Base-by-base conservation (phyloP, 352 stramenopile genomes). In the Globisporangium perplexum region DNA sequence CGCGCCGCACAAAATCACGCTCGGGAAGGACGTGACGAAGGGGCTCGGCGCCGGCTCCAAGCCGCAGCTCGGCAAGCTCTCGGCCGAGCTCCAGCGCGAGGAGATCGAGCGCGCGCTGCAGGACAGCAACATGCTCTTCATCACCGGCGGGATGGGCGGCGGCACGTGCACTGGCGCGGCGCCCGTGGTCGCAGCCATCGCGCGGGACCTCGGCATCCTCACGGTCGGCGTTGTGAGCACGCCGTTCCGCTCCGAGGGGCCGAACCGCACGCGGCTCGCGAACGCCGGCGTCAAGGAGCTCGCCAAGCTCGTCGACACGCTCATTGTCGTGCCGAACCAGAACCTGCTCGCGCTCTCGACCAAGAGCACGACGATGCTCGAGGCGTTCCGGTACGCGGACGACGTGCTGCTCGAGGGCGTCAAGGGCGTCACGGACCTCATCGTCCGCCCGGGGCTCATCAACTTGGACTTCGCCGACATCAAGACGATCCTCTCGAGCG, bases 391-490 rank as follows among this genome's bases (percentile, higher is more conserved):
- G 38, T 94, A 91, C 63, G 95, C 95, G 1, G 95, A 98, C 60
- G 95, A 98, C 59, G 95, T 98, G 54, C 66, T 98, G 43, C 71
- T 97, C 4, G 92, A 98, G 68, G 93, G 93, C 47, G 93, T 98
- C 22, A 96, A 98, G 54, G 94, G 93, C 43, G 96, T 98, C 46
- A 98, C 94, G 0, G 93, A 98, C 68, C 79, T 98, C 44, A 98
- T 98, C 62, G 83, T 98, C 53, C 94, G 95, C 53, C 93, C 95
- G 8, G 96, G 95, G 41, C 66, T 98, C n/a, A 97, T 98, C 51
- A 98, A 98, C 65, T 73, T 98, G 17, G 96, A 98, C 66, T 98
- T 98, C 76, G 96, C 95, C 23, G 96, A 98, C 69, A 97, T 98
- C 53, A 90, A 96, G 59, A 94, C 91, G 12, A 97, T 98, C 50